phyloP scores from a whole-genome alignment of 2,329 filamentous ascomycete species.

The Colletotrichum orbiculare region DNA sequence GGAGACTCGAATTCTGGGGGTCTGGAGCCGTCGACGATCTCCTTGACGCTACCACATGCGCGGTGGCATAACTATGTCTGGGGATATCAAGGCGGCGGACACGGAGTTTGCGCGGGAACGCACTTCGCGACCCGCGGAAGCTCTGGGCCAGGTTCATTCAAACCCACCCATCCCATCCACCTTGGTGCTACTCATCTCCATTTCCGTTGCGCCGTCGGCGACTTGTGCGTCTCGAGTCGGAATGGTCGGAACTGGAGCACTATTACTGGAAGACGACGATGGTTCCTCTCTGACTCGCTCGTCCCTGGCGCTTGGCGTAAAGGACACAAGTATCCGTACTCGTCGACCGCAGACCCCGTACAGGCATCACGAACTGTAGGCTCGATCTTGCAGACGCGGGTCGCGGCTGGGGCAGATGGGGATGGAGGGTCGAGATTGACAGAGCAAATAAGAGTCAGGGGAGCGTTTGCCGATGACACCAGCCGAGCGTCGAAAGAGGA shows the following conservation, averaged over 20 bases:
- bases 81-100: constrained; percentile 17
- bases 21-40: constrained; percentile 30
- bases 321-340: no score
- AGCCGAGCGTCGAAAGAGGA: constrained; percentile 22
- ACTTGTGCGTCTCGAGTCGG: constrained; percentile 8
- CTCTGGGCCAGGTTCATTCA: background rate
- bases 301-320: constrained; percentile 8
- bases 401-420: constrained; percentile 1
- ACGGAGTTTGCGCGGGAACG: constrained; percentile 15
- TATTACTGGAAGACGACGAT: no score
- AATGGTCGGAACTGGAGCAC: constrained; percentile 13
- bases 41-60: constrained; percentile 12
- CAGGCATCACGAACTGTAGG: constrained; percentile 16
- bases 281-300: constrained; percentile 16
- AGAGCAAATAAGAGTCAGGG: constrained; percentile 33
- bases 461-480: constrained; percentile 28
- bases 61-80: constrained; percentile 1
- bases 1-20: constrained; percentile 21
- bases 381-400: constrained; percentile 8
- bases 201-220: constrained; percentile 5
- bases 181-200: constrained; percentile 1
- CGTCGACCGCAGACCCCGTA: background rate
- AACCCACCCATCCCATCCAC: no score
- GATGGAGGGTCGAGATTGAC: constrained; percentile 20
- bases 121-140: constrained; percentile 1